Evolutionary conservation across 2,329 filamentous ascomycete species (phyloP).

Genomic region (Mycosphaerella sp.): DNA sequence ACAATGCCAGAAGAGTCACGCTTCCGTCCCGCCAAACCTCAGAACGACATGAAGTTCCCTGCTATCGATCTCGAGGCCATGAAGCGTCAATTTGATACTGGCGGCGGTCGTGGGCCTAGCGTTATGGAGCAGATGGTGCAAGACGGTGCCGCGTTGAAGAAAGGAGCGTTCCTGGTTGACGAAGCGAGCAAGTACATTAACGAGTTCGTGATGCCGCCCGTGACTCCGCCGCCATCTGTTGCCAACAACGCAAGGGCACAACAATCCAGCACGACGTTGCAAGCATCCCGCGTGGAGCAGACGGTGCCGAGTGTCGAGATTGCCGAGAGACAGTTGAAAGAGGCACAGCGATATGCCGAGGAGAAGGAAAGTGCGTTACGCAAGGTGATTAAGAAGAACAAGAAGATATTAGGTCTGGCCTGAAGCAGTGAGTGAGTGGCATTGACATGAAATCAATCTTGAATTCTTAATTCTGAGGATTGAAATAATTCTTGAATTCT

Average conservation of each 20-base stretch:
- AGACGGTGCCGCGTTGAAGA: conserved; percentile 33
- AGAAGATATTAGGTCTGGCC: conserved; percentile 27
- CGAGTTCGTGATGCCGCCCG: conserved; percentile 36
- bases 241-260: conserved; percentile 5
- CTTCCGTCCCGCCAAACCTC: conserved; percentile 29
- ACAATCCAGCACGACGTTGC: not conserved
- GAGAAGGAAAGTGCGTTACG: conserved; percentile 32
- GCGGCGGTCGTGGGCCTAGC: conserved; percentile 29
- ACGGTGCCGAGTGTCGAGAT: conserved; percentile 26
- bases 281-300: conserved; percentile 4
- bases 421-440: not conserved
- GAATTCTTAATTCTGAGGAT: too few relatives aligned
- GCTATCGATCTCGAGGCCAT: conserved; percentile 30
- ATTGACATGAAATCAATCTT: too few relatives aligned
- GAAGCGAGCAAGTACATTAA: conserved; percentile 36
- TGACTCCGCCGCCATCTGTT: conserved; percentile 27
- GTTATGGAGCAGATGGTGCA: conserved; percentile 38
- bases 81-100: conserved; percentile 26
- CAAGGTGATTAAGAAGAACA: conserved; percentile 35
- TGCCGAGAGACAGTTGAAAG: conserved; percentile 29
- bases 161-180: conserved; percentile 35
- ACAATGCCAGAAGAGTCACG: conserved; percentile 27
- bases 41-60: conserved; percentile 31
- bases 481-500: too few relatives aligned
- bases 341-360: conserved; percentile 31